These are phyloP conservation scores for Podospora comata DNA, from an alignment of 495 filamentous ascomycete genomes.

Conservation along the genomic window DNA sequence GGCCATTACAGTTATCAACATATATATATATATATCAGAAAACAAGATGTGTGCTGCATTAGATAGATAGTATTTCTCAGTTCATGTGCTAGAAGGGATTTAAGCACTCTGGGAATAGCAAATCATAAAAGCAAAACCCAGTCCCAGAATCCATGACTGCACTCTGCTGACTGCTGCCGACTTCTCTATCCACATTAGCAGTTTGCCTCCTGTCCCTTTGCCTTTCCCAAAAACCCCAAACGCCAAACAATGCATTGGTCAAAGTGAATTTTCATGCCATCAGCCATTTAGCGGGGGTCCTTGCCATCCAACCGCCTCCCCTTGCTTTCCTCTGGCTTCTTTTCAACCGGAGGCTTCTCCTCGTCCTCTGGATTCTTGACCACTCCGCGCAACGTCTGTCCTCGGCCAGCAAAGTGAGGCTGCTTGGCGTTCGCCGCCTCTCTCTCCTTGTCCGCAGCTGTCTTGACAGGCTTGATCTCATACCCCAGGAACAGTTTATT, in stretches of 20 bases:
- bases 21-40: background rate
- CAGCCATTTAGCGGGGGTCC: background rate
- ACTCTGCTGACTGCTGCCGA: background rate
- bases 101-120: background rate
- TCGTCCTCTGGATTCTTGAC: constrained; percentile 52
- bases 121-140: no score
- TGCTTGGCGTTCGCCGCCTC: constrained; percentile 60
- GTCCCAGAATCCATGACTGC: no score
- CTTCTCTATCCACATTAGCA: background rate
- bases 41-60: background rate
- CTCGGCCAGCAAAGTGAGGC: constrained; percentile 80
- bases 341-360: constrained; percentile 32
- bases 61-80: background rate
- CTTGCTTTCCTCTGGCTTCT: constrained; percentile 33
- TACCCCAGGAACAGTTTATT: constrained; percentile 97
- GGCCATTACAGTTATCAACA: no score
- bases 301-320: constrained; percentile 35
- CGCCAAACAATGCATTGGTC: constrained; percentile 6
- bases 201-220: background rate
- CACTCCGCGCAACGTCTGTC: constrained; percentile 75
- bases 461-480: constrained; percentile 80
- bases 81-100: background rate
- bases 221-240: constrained; percentile 9
- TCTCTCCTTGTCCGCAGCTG: constrained; percentile 67
- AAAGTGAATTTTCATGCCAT: background rate